Conservation (phyloP, 1,139 yeast genomes). For the Hemisphaericaspora lyxosophila region DNA sequence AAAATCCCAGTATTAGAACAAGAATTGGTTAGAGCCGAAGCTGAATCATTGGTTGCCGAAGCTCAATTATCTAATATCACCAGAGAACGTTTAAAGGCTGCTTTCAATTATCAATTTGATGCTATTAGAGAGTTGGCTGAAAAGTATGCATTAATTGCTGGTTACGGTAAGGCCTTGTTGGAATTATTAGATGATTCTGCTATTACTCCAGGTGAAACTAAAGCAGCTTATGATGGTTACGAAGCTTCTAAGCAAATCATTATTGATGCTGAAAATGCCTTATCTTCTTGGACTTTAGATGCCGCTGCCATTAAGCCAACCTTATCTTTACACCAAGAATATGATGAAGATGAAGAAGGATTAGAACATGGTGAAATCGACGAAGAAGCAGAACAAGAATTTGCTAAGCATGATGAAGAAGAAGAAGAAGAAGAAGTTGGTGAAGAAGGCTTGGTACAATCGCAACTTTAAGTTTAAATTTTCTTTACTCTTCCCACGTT, state of each 20-base stretch:
- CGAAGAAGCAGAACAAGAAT: constrained; percentile 48
- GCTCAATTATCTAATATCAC: constrained; percentile 98
- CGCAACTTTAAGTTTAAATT: no score
- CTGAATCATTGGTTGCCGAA: constrained; percentile 97
- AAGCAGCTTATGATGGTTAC: constrained; percentile 97
- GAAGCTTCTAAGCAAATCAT: constrained; percentile 98
- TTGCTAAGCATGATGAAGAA: constrained; percentile 41
- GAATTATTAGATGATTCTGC: constrained; percentile 96
- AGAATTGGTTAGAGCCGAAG: constrained; percentile 98
- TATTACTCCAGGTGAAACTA: constrained; percentile 98
- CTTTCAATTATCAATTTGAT: constrained; percentile 95
- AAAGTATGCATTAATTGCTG: constrained; percentile 94
- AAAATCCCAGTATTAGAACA: constrained; percentile 94
- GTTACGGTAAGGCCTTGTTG: constrained; percentile 95
- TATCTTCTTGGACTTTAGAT: constrained; percentile 95
- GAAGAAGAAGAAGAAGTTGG: constrained; percentile 3
- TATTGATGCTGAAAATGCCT: constrained; percentile 93
- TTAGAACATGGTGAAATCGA: constrained; percentile 50
- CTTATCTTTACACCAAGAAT: constrained; percentile 79
- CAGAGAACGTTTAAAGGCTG: constrained; percentile 95
- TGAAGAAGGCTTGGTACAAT: constrained; percentile 2
- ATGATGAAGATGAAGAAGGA: constrained; percentile 62
- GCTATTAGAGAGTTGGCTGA: constrained; percentile 95
- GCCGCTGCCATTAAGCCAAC: constrained; percentile 95
- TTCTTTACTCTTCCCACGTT: no score